Base-by-base conservation (phyloP, 768 basidiomycete species). In the Antrodiella citrinella region DNA sequence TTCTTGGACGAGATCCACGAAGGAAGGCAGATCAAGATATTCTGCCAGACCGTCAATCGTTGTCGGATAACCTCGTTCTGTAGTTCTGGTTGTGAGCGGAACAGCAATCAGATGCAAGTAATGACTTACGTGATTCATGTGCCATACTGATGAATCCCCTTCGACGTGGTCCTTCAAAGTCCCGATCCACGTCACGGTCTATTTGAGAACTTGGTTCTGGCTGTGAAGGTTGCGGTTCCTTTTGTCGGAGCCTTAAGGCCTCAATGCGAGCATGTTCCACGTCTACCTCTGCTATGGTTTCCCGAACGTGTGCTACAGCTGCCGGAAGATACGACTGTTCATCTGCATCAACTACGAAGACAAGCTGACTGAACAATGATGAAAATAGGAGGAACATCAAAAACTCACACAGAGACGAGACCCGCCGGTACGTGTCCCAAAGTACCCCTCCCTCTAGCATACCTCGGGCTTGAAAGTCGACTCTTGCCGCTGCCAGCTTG, bases 401-500 rank as follows among this genome's bases (percentile, higher is more conserved):
- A n/a, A n/a, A 15, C 30, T 7, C 30, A 35, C 30, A 35, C 15
- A 35, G 30, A 35, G 30, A 7, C 15, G 7, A 15, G 7, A 35
- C 30, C 4, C 30, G 4, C 22, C 13, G 30, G 26, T 20, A 2
- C 11, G 18, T 19, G 47, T 22, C 20, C 22, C 21, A 22, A 30
- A 25, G 19, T 15, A 35, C 30, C 7, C 30, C 30, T 35, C 42
- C 55, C 13, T 50, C 21, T 1, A 61, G 46, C 52, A 61, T 52
- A 0, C 56, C 54, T 10, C 51, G 50, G 2, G 22, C 39, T 1
- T 39, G 9, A 26, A 61, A 58, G 46, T 59, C 52, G 2, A 43
- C 51, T 4, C 54, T 51, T 2, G 51, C 24, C 1, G 60, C 60
- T 1, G 52, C 50, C 13, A 61, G 54, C 44, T 59, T 59, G 44